Conservation (phyloP, 2,329 filamentous ascomycete species). For the Myriosclerotinia curreyana region DNA sequence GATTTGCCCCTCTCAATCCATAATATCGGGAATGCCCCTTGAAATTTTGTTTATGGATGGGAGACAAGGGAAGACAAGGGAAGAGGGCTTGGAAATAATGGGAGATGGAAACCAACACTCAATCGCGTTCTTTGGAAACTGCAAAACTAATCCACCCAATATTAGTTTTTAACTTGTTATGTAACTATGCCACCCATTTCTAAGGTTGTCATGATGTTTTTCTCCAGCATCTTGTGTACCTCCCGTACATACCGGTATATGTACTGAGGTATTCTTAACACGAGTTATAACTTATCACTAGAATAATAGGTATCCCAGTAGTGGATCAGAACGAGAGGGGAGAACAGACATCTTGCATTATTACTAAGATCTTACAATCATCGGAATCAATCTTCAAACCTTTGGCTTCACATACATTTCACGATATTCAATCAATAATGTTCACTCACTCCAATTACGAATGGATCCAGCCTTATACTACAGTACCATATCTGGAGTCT, state of each 20-base stretch:
- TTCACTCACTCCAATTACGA: background rate
- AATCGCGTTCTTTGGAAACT: no score
- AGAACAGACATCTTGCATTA: background rate
- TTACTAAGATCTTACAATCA: background rate
- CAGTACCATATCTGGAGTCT: constrained; percentile 7
- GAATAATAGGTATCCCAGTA: constrained; percentile 9
- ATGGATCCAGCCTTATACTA: background rate
- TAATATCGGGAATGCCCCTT: no score
- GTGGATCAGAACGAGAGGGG: constrained; percentile 14
- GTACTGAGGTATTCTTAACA: background rate
- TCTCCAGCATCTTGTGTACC: constrained; percentile 3
- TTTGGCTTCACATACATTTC: background rate
- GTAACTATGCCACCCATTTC: background rate
- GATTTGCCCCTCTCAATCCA: no score
- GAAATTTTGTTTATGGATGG: no score
- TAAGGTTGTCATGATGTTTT: constrained; percentile 8
- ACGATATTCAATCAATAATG: background rate
- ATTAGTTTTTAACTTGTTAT: background rate
- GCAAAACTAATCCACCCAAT: background rate
- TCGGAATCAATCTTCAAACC: background rate
- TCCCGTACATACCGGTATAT: no score
- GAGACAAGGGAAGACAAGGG: no score
- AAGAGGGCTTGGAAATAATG: no score
- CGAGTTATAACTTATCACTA: constrained; percentile 3
- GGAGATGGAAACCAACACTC: no score